Evolutionary conservation across 306 rosid genomes (phyloP), one percentile per base, ranked within the genome.

Genomic region (Pyrus pyrifolia): DNA sequence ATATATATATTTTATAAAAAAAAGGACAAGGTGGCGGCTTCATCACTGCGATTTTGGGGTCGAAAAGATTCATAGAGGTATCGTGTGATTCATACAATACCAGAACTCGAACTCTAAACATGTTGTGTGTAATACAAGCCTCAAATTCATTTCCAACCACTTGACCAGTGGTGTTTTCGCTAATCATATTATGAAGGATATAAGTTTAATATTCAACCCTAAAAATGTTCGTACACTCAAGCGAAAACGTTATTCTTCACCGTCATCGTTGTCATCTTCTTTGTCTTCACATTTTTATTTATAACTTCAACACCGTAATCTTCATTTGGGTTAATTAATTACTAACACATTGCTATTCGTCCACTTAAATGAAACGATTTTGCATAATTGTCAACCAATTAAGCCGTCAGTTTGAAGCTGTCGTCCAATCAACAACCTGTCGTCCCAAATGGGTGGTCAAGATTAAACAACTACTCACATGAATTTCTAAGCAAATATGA

Each of bases 41-140:
- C 0, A 4, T 4, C 49, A 3, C 15, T 33, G 38, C 1, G 49
- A 11, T 44, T 1, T 2, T 12, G 15, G 7, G 15, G 1, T 1
- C 4, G 4, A 44, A 0, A 44, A 11, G 0, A 44, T 4, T 44
- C 1, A 44, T 13, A 44, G 4, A 44, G 4, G 1, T 1, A 44
- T 44, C 13, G 49, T 44, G 49, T 11, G 15, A 11, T 44, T 44
- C 1, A 44, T 13, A 33, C 4, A 44, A 0, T 15, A 0, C 0
- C 1, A 44, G 0, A 4, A 44, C 12, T 11, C 49, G 0, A 44
- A 44, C 15, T 0, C 15, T 3, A 1, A 44, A 44, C 1, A 0
- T 44, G 4, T 0, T 12, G 0, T 44, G 4, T 44, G 14, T 14
- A 44, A 44, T 44, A 44, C 14, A 44, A 0, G 5, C 1, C 0